Conservation (phyloP, 805 yeast genomes). For the Tetrapisispora iriomotensis region DNA sequence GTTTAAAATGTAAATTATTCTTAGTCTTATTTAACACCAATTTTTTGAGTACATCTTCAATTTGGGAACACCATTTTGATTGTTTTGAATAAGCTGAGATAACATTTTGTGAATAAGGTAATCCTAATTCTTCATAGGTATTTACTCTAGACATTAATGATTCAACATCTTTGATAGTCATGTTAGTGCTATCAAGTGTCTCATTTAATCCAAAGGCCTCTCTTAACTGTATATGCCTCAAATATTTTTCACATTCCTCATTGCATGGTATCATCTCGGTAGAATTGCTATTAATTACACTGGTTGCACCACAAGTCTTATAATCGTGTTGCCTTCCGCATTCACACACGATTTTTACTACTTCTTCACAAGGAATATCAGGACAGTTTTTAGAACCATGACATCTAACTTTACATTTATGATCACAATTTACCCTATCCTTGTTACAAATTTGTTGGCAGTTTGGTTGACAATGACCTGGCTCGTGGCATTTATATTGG, state of each 20-base stretch:
- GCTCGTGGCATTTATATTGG: constrained; percentile 43
- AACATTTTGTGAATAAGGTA: constrained; percentile 39
- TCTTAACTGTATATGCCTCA: constrained; percentile 52
- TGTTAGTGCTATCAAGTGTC: constrained; percentile 3
- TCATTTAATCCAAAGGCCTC: constrained; percentile 44
- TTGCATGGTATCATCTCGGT: constrained; percentile 49
- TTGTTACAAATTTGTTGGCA: constrained; percentile 56
- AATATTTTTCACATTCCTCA: constrained; percentile 51
- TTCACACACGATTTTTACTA: constrained; percentile 43
- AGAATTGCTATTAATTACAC: constrained; percentile 21
- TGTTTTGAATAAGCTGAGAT: constrained; percentile 45
- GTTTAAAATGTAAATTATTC: constrained; percentile 49
- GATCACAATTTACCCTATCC: constrained; percentile 51
- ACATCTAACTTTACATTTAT: constrained; percentile 52
- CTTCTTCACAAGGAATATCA: constrained; percentile 44
- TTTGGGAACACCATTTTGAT: constrained; percentile 54
- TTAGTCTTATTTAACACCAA: constrained; percentile 38
- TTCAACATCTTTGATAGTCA: constrained; percentile 11
- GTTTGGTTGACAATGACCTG: constrained; percentile 47
- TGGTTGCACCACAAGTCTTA: constrained; percentile 51
- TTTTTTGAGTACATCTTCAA: constrained; percentile 44
- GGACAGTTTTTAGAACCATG: constrained; percentile 50
- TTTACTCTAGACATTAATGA: constrained; percentile 18
- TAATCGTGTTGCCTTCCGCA: constrained; percentile 49
- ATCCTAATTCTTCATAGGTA: constrained; percentile 19